A percentile compares a stretch with the other conserved stretches of the same genome.
These are phyloP conservation scores for Gossypium gossypioides DNA, from an alignment of 441 rosid genomes.

Conservation along the genomic window DNA sequence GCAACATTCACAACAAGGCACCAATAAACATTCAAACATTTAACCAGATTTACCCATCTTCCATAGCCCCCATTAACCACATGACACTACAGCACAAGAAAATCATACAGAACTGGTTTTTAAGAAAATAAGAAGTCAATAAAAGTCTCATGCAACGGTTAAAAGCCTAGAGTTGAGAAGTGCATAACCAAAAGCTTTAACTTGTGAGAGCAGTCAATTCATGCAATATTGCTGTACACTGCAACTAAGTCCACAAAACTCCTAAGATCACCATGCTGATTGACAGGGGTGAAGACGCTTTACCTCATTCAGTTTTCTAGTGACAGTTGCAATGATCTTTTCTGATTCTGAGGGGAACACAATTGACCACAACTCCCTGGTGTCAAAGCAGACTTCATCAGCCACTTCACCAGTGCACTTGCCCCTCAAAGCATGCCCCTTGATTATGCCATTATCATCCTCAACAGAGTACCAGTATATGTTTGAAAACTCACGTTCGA, in stretches of 20 bases:
- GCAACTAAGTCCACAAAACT: background rate
- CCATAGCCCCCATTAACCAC: background rate
- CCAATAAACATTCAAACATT: background rate
- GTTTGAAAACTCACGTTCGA: slow-evolving; percentile 60
- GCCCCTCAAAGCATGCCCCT: slow-evolving; percentile 66
- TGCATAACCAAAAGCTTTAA: background rate
- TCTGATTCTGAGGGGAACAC: slow-evolving; percentile 84
- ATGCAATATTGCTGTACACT: background rate
- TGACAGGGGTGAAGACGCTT: background rate
- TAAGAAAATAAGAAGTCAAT: slow-evolving; percentile 10
- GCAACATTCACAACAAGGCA: background rate
- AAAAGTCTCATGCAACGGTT: background rate
- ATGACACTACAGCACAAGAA: background rate
- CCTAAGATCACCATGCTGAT: background rate
- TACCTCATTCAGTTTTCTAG: slow-evolving; percentile 81
- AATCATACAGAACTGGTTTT: background rate
- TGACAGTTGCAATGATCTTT: slow-evolving; percentile 65
- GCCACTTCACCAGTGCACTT: slow-evolving; percentile 43
- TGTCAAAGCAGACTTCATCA: slow-evolving; percentile 70
- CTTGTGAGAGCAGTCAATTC: background rate
- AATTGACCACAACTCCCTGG: slow-evolving; percentile 77
- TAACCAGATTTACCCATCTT: background rate
- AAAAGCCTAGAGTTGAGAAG: background rate
- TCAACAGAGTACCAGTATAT: slow-evolving; percentile 87
- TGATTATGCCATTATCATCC: slow-evolving; percentile 54